Evolutionary conservation across 2,329 filamentous ascomycete species (phyloP), one percentile per base, ranked within the genome.

Genomic region (Ophiostoma tasmaniense): DNA sequence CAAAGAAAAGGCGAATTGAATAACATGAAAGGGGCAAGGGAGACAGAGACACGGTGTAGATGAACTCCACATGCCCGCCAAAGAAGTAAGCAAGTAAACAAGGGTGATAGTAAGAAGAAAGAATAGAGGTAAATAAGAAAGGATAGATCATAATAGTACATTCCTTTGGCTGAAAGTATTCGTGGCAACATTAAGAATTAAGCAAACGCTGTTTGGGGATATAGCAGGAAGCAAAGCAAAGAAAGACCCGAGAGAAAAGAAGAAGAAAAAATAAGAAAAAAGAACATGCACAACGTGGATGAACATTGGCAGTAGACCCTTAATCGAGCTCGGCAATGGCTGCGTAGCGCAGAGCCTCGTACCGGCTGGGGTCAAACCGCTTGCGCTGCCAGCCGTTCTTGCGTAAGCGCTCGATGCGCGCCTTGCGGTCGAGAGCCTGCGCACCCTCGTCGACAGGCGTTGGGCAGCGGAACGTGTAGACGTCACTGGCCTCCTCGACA

Each of bases 301-400:
- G 20, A 22, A 42, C 17, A 50, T 14, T n/a, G 28, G 14, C 22
- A 14, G 10, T 25, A 20, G n/a, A 8, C 22, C 22, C 61, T 75
- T 70, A 78, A 17, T 74, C 71, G 59, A 87, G 76, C 73, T 87
- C 85, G 1, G 81, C 80, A 68, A 87, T 76, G 52, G 81, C 84
- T 66, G 77, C 79, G 73, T 84, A 82, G 17, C 83, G 78, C 10
- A 87, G 77, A 25, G 80, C 79, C 74, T 85, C 82, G 73, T 88
- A 87, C 50, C 83, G 79, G 62, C 77, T 75, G 6, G 78, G 77
- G 71, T 88, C 82, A 72, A 88, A 88, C 28, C 85, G 81, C 72
- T 81, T 81, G 35, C 85, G 78, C 73, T 80, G 81, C 85, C 85
- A 87, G 2, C 84, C 84, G 66, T 74, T 79, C n/a, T 80, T 80